Conservation (phyloP, 2,329 filamentous ascomycete genomes). For the Lecanicillium sp. region DNA sequence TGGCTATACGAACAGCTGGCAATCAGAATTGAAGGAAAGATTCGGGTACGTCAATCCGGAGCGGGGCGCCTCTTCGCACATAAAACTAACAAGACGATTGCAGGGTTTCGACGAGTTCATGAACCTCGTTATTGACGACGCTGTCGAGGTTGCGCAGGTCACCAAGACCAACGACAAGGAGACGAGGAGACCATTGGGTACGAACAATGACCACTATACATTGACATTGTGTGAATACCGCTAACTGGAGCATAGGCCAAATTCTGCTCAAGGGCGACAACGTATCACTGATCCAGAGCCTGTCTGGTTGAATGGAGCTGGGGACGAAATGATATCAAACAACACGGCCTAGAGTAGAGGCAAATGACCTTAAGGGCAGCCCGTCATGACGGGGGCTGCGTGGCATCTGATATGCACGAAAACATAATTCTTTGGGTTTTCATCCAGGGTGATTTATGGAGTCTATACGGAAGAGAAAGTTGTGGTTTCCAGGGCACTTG, state of each 20-base stretch:
- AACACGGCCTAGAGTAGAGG: neutral
- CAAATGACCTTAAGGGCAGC: no score
- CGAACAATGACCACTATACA: conserved; percentile 12
- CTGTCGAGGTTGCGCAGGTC: conserved; percentile 80
- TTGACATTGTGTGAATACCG: neutral
- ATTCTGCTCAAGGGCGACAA: conserved; percentile 86
- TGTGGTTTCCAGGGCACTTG: no score
- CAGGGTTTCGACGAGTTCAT: conserved; percentile 99
- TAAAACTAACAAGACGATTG: conserved; percentile 27
- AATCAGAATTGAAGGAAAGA: conserved; percentile 93
- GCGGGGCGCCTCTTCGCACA: conserved; percentile 65
- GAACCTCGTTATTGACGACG: conserved; percentile 95
- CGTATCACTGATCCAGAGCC: conserved; percentile 68
- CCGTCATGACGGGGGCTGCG: no score
- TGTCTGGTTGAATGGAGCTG: conserved; percentile 46
- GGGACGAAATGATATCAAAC: conserved; percentile 2
- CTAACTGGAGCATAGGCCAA: conserved; percentile 51
- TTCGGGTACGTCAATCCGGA: conserved; percentile 59
- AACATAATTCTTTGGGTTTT: no score
- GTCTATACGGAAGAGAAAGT: no score
- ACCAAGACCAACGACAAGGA: conserved; percentile 74
- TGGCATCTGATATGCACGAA: no score
- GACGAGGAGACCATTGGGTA: conserved; percentile 72
- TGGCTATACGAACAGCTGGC: conserved; percentile 96
- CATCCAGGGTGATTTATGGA: no score